Percentiles rank a stretch among this genome's conserved stretches.
phyloP scores from a whole-genome alignment of 176 grass and related monocot genomes.

The Aechmea fasciata region DNA sequence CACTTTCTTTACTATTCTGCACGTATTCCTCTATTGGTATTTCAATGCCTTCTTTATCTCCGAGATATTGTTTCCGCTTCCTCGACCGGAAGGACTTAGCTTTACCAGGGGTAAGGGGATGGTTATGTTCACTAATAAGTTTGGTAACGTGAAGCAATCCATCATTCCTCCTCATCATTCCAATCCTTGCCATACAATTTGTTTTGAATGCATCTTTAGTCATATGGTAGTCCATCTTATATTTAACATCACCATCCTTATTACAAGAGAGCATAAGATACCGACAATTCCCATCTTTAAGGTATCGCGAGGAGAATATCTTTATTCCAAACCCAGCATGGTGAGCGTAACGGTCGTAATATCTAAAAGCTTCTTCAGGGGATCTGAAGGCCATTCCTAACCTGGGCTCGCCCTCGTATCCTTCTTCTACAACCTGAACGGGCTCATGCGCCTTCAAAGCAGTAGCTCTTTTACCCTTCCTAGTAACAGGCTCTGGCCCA shows the following conservation, averaged over 20 bases:
- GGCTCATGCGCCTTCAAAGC: neutral
- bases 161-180: constrained; percentile 4
- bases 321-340: constrained; percentile 1
- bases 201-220: constrained; percentile 4
- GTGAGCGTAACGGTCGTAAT: constrained; percentile 5
- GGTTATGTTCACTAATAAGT: constrained; percentile 7
- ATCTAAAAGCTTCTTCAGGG: constrained; percentile 13
- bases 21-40: neutral
- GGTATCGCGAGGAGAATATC: constrained; percentile 1
- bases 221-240: constrained; percentile 6
- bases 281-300: constrained; percentile 6
- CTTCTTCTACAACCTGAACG: neutral
- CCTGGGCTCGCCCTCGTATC: neutral
- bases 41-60: neutral
- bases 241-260: constrained; percentile 9
- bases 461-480: neutral
- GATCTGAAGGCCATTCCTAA: constrained; percentile 7
- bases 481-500: neutral
- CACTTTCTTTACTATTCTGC: neutral
- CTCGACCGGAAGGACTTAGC: neutral
- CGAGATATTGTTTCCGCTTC: constrained; percentile 13
- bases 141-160: constrained; percentile 6
- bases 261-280: constrained; percentile 13
- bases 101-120: constrained; percentile 3
- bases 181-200: constrained; percentile 1